phyloP scores from a whole-genome alignment of 2,329 filamentous ascomycete genomes.

The Trichoderma sp. region DNA sequence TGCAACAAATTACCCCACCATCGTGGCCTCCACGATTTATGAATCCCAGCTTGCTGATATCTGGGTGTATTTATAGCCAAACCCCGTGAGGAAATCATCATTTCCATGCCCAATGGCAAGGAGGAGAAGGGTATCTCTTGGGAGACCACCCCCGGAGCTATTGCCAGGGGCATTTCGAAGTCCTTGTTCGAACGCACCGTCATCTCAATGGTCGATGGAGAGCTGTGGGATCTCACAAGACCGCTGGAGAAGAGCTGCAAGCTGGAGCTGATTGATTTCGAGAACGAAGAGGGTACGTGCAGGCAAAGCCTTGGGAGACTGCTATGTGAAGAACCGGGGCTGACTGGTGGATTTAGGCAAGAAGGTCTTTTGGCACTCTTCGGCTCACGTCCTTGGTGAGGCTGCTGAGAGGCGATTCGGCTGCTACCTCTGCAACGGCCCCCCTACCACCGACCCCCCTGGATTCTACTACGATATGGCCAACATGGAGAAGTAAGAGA shows the following conservation, averaged over 20 bases:
- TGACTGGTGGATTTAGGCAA: slow-evolving; percentile 59
- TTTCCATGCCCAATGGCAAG: slow-evolving; percentile 74
- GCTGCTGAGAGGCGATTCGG: slow-evolving; percentile 88
- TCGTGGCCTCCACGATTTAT: neutral
- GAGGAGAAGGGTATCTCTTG: slow-evolving; percentile 77
- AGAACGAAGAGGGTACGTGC: slow-evolving; percentile 48
- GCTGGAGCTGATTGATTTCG: slow-evolving; percentile 83
- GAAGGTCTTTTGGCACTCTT: slow-evolving; percentile 97
- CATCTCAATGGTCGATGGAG: slow-evolving; percentile 80
- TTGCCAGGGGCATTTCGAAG: slow-evolving; percentile 81
- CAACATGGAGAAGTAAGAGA: slow-evolving; percentile 46
- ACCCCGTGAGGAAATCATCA: slow-evolving; percentile 72
- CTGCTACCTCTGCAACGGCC: slow-evolving; percentile 91
- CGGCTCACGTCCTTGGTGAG: slow-evolving; percentile 94
- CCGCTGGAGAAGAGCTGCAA: slow-evolving; percentile 87
- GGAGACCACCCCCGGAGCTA: slow-evolving; percentile 84
- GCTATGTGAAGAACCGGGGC: neutral
- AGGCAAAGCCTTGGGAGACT: neutral
- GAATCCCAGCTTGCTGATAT: neutral
- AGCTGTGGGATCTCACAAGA: slow-evolving; percentile 89
- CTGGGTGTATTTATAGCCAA: slow-evolving; percentile 46
- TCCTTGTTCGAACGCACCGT: slow-evolving; percentile 84
- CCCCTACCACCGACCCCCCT: slow-evolving; percentile 73
- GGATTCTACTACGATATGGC: slow-evolving; percentile 99
- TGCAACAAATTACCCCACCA: neutral